phyloP scores from a whole-genome alignment of 495 filamentous ascomycete genomes.

The Pseudomonodictys pantanalensis region DNA sequence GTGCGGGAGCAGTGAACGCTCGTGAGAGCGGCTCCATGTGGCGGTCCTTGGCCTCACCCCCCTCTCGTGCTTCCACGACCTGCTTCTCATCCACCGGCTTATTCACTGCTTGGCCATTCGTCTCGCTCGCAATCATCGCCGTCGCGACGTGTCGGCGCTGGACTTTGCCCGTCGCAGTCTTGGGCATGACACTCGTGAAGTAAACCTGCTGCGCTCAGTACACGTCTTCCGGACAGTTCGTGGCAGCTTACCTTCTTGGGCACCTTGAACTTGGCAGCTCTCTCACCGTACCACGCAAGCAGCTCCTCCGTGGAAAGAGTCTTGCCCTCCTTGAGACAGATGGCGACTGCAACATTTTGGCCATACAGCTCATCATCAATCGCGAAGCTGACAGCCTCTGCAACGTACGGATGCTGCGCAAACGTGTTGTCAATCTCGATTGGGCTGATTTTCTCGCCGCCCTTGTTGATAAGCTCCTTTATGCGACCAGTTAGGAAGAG shows the following conservation, averaged over 20 bases:
- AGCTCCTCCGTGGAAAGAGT: constrained; percentile 10
- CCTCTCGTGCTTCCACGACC: not conserved
- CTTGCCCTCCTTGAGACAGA: constrained; percentile 12
- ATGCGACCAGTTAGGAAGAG: constrained; percentile 75
- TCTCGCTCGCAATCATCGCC: constrained; percentile 59
- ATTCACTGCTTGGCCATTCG: constrained; percentile 3
- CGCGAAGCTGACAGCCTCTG: constrained; percentile 22
- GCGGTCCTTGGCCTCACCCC: not conserved
- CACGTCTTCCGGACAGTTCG: not conserved
- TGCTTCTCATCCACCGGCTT: not conserved
- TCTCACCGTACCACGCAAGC: constrained; percentile 11
- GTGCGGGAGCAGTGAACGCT: not conserved
- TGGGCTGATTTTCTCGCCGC: constrained; percentile 73
- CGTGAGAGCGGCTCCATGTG: not conserved
- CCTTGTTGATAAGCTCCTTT: constrained; percentile 83
- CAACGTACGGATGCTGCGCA: constrained; percentile 33
- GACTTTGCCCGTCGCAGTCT: constrained; percentile 83
- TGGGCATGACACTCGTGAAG: constrained; percentile 74
- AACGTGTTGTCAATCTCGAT: constrained; percentile 43
- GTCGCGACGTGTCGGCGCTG: constrained; percentile 76
- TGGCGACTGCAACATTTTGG: constrained; percentile 19
- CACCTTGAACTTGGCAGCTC: constrained; percentile 22
- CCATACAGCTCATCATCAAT: constrained; percentile 25
- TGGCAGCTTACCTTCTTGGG: constrained; percentile 15
- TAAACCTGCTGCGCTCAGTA: constrained; percentile 52